These are phyloP conservation scores for Coleophoma crateriformis DNA, from an alignment of 2,329 filamentous ascomycete genomes.

Conservation along the genomic window DNA sequence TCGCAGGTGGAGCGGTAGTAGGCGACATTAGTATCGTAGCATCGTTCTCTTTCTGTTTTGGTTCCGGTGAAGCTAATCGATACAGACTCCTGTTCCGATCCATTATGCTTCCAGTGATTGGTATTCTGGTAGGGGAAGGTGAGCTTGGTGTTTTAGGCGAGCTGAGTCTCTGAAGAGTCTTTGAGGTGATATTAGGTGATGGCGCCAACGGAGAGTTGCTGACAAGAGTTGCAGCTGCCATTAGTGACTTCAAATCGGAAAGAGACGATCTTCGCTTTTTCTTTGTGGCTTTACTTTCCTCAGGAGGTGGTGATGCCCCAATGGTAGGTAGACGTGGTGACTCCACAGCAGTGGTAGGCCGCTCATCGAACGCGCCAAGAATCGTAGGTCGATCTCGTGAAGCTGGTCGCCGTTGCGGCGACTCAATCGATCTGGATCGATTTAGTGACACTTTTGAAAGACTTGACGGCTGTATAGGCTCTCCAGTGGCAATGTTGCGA, in stretches of 20 bases:
- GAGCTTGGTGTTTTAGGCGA: slow-evolving; percentile 16
- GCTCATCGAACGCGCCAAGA: slow-evolving; percentile 57
- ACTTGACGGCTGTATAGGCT: slow-evolving; percentile 43
- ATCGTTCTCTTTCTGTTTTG: slow-evolving; percentile 20
- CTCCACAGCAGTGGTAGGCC: slow-evolving; percentile 49
- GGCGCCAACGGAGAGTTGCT: slow-evolving; percentile 30
- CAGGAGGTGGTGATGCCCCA: slow-evolving; percentile 24
- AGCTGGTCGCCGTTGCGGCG: slow-evolving; percentile 48
- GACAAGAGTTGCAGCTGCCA: slow-evolving; percentile 53
- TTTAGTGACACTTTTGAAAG: slow-evolving; percentile 61
- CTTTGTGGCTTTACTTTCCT: slow-evolving; percentile 44
- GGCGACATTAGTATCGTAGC: slow-evolving; percentile 1
- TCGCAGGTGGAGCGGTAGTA: slow-evolving; percentile 4
- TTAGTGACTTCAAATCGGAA: slow-evolving; percentile 72
- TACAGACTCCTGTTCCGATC: slow-evolving; percentile 18
- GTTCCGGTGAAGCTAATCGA: slow-evolving; percentile 15
- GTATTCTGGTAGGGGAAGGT: slow-evolving; percentile 26
- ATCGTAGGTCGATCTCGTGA: slow-evolving; percentile 57
- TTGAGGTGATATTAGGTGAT: slow-evolving; percentile 14
- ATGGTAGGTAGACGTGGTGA: slow-evolving; percentile 22
- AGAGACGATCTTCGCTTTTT: slow-evolving; percentile 89
- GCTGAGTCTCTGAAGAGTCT: slow-evolving; percentile 10
- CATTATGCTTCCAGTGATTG: slow-evolving; percentile 16
- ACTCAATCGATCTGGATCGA: slow-evolving; percentile 73
- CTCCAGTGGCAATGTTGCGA: slow-evolving; percentile 54